These are phyloP conservation scores for Puccinia hordei DNA, from an alignment of 1,284 basidiomycete genomes.

Conservation along the genomic window DNA sequence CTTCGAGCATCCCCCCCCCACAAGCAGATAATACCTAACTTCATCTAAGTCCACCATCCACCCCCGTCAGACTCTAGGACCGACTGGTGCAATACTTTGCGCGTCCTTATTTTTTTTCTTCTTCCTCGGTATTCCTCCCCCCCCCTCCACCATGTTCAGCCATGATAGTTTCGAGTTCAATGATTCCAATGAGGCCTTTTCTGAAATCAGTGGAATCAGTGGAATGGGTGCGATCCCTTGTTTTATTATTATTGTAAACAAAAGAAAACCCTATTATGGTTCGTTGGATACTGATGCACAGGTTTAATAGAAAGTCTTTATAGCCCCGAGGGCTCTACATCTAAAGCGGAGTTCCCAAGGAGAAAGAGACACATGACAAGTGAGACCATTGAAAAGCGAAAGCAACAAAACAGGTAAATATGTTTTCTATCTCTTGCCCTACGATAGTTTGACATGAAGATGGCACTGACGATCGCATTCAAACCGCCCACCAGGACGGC, in stretches of 20 bases:
- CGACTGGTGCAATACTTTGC: not conserved
- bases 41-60: slow-evolving; percentile 6
- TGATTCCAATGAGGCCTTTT: slow-evolving; percentile 31
- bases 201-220: slow-evolving; percentile 36
- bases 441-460: not conserved
- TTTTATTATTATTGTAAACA: slow-evolving; percentile 7
- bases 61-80: not conserved
- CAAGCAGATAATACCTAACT: not conserved
- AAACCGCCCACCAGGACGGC: slow-evolving; percentile 12
- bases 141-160: slow-evolving; percentile 9
- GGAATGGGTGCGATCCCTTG: slow-evolving; percentile 21
- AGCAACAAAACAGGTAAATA: slow-evolving; percentile 31
- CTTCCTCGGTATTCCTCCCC: too few relatives aligned
- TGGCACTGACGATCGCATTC: not conserved
- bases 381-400: slow-evolving; percentile 37
- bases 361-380: slow-evolving; percentile 36
- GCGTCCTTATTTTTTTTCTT: not conserved
- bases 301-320: slow-evolving; percentile 25
- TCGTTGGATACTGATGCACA: not conserved
- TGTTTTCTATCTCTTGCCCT: not conserved
- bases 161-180: slow-evolving; percentile 15
- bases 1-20: not conserved
- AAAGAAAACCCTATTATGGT: not conserved
- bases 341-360: slow-evolving; percentile 17
- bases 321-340: slow-evolving; percentile 6